Conservation (phyloP, 2,329 filamentous ascomycete genomes). For the Apiospora kogelbergensis region DNA sequence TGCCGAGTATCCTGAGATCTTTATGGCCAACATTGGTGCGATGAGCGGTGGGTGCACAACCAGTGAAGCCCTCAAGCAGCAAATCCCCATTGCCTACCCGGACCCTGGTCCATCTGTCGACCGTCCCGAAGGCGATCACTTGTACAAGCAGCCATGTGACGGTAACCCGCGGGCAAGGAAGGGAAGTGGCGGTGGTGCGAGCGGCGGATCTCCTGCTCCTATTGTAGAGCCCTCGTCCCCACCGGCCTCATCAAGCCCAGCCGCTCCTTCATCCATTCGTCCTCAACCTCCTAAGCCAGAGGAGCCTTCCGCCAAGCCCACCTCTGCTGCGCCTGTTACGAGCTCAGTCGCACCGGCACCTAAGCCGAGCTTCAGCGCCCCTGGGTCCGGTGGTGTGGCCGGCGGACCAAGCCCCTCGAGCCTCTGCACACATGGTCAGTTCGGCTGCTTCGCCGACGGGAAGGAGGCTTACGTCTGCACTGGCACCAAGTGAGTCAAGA, state of each 20-base stretch:
- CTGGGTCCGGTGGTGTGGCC: background rate
- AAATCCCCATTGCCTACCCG: conserved; percentile 55
- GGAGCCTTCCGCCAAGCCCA: background rate
- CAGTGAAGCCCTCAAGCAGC: conserved; percentile 41
- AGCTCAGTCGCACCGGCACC: background rate
- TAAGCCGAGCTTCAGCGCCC: background rate
- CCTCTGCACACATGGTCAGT: background rate
- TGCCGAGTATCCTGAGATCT: conserved; percentile 61
- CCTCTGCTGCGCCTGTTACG: background rate
- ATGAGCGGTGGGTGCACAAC: conserved; percentile 52
- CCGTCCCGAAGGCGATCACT: conserved; percentile 31
- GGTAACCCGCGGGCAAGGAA: conserved; percentile 26
- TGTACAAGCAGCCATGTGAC: conserved; percentile 31
- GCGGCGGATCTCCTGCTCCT: background rate
- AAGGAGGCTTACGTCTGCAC: background rate
- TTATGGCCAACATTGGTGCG: conserved; percentile 62
- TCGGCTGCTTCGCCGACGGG: background rate
- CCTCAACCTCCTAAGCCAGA: background rate
- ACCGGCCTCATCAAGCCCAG: background rate
- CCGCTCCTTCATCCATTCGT: background rate
- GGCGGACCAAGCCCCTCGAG: background rate
- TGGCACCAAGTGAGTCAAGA: conserved; percentile 6
- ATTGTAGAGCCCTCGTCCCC: background rate
- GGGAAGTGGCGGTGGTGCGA: background rate
- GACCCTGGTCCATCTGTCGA: conserved; percentile 59